Evolutionary conservation across 2,329 filamentous ascomycete genomes (phyloP), one percentile per base, ranked within the genome.

Genomic region (Boeremia lycopersici): DNA sequence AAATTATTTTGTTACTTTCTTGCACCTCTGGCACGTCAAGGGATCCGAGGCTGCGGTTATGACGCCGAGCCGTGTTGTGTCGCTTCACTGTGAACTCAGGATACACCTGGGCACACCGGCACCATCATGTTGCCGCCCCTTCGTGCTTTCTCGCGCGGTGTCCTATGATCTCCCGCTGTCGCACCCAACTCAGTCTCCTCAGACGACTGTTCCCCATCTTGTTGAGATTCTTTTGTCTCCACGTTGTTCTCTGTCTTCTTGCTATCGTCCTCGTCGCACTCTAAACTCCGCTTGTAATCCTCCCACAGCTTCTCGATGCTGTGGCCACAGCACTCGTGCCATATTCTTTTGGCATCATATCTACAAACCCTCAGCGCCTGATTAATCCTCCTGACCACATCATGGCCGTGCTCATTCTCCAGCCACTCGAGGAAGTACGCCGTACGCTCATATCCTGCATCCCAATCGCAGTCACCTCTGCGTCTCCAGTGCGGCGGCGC

Each of bases 351-450:
- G 75, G 89, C 82, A 58, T 87, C 79, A 74, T 95, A 90, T 76
- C 78, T 79, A 35, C 78, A 78, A n/a, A 76, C 76, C 56, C 86
- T 80, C 71, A 96, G 74, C 60, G 82, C 83, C 68, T 86, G 88
- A 68, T 96, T 84, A 44, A 95, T 74, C 52, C 79, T 81, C 51
- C 84, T 72, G 4, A 83, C 79, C 40, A 76, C 76, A 26, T 81
- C 80, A n/a, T 62, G 60, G 1, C 81, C 81, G 59, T 76, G 89
- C 42, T 81, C 81, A 31, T 78, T 74, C 76, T 97, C 93, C 41
- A 98, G 77, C 78, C 91, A 96, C 49, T 95, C 87, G 45, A 98
- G 77, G 65, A 98, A 98, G 74, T 91, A 98, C 0, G 88, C 95
- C 6, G 93, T 98, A 62, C 89, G 85, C 78, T 97, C 89, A 76